Evolutionary conservation across 2,329 filamentous ascomycete genomes (phyloP).

Genomic region (Alternaria viburni): DNA sequence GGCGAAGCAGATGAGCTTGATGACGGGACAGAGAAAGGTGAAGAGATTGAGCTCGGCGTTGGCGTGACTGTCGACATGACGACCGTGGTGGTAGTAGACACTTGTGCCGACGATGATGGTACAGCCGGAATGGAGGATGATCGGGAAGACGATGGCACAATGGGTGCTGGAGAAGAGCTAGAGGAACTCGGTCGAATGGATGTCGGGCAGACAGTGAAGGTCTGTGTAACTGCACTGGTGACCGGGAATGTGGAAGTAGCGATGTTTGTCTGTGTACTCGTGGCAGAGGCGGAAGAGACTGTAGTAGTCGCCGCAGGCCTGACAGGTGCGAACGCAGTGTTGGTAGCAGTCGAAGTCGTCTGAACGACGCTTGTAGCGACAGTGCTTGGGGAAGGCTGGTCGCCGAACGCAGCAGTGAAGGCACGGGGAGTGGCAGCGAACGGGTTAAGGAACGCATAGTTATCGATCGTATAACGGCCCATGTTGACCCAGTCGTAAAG

Average conservation of each 20-base stretch:
- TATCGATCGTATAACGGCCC: conserved; percentile 14
- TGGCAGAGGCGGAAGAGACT: not conserved
- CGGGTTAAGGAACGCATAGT: not conserved
- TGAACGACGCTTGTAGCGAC: not conserved
- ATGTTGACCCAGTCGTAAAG: conserved; percentile 4
- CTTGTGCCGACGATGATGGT: not conserved
- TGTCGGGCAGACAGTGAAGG: conserved; percentile 4
- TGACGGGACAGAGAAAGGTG: not conserved
- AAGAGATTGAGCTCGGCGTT: not conserved
- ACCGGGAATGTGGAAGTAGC: not conserved
- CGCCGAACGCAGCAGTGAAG: conserved; percentile 12
- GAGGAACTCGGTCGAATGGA: not conserved
- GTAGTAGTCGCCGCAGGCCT: not conserved
- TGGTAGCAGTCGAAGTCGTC: not conserved
- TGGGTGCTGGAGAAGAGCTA: not conserved
- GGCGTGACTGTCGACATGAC: not conserved
- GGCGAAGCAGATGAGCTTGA: not conserved
- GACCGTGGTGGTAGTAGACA: not conserved
- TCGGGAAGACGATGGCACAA: not conserved
- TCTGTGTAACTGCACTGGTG: not conserved
- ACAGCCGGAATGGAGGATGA: not conserved
- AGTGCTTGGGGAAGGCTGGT: not conserved
- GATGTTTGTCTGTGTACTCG: not conserved
- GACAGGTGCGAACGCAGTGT: not conserved
- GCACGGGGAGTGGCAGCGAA: not conserved